Evolutionary conservation across 305 asterid genomes (phyloP).

Genomic region (Solanum hybrid): DNA sequence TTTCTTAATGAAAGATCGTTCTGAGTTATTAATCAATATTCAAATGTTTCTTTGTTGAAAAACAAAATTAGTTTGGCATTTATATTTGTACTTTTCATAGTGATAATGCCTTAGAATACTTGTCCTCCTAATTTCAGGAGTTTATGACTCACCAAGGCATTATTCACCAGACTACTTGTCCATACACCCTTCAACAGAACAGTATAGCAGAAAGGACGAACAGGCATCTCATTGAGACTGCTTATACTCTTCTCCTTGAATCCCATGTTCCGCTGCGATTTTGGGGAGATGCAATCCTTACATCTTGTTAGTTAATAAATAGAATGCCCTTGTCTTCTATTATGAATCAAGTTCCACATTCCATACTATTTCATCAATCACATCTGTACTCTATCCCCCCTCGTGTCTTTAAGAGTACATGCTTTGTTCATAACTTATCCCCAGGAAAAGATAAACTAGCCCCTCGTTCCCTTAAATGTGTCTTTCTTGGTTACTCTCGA

Average conservation of each 20-base stretch:
- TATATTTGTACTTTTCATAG: neutral
- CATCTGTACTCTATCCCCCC: neutral
- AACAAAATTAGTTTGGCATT: neutral
- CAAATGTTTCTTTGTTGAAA: neutral
- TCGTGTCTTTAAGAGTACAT: neutral
- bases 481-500: neutral
- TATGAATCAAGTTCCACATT: neutral
- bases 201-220: neutral
- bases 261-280: too few species aligned
- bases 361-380: neutral
- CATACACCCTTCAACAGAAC: neutral
- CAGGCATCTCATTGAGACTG: neutral
- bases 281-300: neutral
- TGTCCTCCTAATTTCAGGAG: neutral
- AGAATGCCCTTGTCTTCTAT: neutral
- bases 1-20: neutral
- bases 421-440: neutral
- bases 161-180: neutral
- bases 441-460: neutral
- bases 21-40: neutral
- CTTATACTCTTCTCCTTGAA: neutral
- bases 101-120: neutral
- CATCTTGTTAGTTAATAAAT: neutral
- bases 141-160: neutral
- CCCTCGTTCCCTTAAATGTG: neutral